These are phyloP conservation scores for Boletus sp. DNA, from an alignment of 1,284 basidiomycete species.

Conservation along the genomic window DNA sequence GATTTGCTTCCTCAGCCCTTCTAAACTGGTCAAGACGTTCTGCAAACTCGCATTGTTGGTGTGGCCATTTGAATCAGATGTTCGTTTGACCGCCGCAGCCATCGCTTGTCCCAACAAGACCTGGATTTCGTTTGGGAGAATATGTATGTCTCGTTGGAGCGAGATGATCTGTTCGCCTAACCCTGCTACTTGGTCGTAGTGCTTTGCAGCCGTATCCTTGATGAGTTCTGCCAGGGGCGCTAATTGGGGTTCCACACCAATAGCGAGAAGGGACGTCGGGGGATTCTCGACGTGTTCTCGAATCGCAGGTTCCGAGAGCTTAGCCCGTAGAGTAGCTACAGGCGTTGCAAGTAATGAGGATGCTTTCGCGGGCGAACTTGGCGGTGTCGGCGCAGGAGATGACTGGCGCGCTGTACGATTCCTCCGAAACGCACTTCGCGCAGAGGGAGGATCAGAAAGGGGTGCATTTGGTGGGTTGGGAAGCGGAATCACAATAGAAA, in stretches of 20 bases:
- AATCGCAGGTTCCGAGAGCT: slow-evolving; percentile 25
- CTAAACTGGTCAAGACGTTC: slow-evolving; percentile 23
- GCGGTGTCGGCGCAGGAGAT: slow-evolving; percentile 6
- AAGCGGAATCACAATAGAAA: slow-evolving; percentile 28
- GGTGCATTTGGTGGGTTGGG: slow-evolving; percentile 14
- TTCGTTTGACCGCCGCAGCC: slow-evolving; percentile 1
- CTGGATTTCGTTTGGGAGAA: slow-evolving; percentile 27
- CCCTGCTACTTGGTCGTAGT: slow-evolving; percentile 35
- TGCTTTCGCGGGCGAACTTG: slow-evolving; percentile 10
- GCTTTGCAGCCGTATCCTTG: slow-evolving; percentile 37
- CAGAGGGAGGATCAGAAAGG: slow-evolving; percentile 14
- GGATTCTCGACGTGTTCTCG: slow-evolving; percentile 22
- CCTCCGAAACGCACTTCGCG: slow-evolving; percentile 25
- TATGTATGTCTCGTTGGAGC: slow-evolving; percentile 37
- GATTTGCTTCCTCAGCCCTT: slow-evolving; percentile 20
- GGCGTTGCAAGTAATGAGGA: slow-evolving; percentile 2
- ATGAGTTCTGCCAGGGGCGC: slow-evolving; percentile 34
- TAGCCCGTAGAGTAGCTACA: slow-evolving; percentile 10
- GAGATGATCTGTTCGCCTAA: slow-evolving; percentile 35
- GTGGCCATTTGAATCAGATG: background rate
- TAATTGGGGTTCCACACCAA: slow-evolving; percentile 18
- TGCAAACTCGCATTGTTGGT: slow-evolving; percentile 9
- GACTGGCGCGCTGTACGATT: background rate
- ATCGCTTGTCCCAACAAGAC: slow-evolving; percentile 17
- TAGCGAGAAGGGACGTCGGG: slow-evolving; percentile 9